Percentiles rank a stretch among this genome's conserved stretches.
Conservation (phyloP, 306 rosid species). For the Castanea crenata region DNA sequence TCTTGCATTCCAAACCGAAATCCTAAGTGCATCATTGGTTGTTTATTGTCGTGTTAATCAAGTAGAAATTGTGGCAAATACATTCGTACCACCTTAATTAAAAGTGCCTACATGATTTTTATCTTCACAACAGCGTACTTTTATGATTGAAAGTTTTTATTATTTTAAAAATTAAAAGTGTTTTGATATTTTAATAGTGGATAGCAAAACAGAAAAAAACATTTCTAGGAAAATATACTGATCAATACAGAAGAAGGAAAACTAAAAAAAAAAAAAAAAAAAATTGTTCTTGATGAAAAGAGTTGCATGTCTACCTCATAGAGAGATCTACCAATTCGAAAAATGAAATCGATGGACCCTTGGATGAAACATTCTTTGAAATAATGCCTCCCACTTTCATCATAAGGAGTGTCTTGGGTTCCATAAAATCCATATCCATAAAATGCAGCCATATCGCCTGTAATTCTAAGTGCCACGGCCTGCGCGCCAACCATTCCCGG, state of each 20-base stretch:
- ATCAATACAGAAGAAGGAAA: background rate
- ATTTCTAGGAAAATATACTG: background rate
- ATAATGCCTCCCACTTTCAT: slow-evolving; percentile 76
- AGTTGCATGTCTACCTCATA: slow-evolving; percentile 47
- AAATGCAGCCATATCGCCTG: slow-evolving; percentile 70
- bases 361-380: slow-evolving; percentile 67
- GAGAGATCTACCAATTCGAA: slow-evolving; percentile 72
- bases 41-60: too few species aligned
- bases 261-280: background rate
- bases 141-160: too few species aligned
- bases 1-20: too few species aligned
- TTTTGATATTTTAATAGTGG: too few species aligned
- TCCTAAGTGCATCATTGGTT: too few species aligned
- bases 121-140: too few species aligned
- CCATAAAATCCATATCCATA: slow-evolving; percentile 88
- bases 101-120: too few species aligned
- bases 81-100: too few species aligned
- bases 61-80: too few species aligned
- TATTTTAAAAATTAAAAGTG: too few species aligned
- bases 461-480: slow-evolving; percentile 69
- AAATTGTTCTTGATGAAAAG: background rate
- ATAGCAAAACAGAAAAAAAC: background rate
- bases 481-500: slow-evolving; percentile 71
- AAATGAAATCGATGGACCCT: slow-evolving; percentile 92
- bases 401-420: slow-evolving; percentile 78